Evolutionary conservation across 805 yeast genomes (phyloP).

Genomic region (Kregervanrija delftensis): DNA sequence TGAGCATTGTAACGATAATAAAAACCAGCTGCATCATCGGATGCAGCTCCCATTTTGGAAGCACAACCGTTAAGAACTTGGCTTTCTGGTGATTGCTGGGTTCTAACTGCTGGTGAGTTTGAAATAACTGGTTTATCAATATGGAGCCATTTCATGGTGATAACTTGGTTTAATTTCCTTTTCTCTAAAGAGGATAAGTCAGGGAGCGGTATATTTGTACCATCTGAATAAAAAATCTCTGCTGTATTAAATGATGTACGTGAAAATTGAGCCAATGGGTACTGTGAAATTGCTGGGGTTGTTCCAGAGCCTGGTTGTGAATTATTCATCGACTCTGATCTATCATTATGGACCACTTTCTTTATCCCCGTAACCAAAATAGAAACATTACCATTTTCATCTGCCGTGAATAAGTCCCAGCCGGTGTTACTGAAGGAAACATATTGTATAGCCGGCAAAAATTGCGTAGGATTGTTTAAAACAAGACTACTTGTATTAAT

Average conservation of each 20-base stretch:
- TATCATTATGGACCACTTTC: constrained; percentile 19
- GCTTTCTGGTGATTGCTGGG: constrained; percentile 18
- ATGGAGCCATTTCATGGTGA: constrained; percentile 66
- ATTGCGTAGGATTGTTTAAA: not conserved
- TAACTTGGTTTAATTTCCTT: constrained; percentile 21
- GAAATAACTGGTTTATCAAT: constrained; percentile 61
- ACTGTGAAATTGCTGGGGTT: constrained; percentile 11
- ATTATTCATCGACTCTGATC: constrained; percentile 33
- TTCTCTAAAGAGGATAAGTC: constrained; percentile 19
- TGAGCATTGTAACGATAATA: constrained; percentile 49
- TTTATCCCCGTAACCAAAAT: constrained; percentile 46
- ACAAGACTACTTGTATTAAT: constrained; percentile 7
- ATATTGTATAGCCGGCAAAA: constrained; percentile 21
- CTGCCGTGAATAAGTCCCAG: constrained; percentile 76
- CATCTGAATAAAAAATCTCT: constrained; percentile 44
- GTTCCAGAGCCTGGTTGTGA: constrained; percentile 5
- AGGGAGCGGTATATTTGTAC: constrained; percentile 15
- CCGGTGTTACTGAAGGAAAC: constrained; percentile 76
- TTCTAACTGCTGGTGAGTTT: constrained; percentile 49
- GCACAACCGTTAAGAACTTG: constrained; percentile 30
- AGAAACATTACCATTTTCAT: constrained; percentile 59
- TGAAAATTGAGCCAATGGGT: constrained; percentile 38
- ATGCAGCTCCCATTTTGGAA: constrained; percentile 29
- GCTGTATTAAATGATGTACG: constrained; percentile 29
- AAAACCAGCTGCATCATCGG: constrained; percentile 25